Conservation (phyloP, 495 filamentous ascomycete species). For the Chlorociboria aeruginascens region DNA sequence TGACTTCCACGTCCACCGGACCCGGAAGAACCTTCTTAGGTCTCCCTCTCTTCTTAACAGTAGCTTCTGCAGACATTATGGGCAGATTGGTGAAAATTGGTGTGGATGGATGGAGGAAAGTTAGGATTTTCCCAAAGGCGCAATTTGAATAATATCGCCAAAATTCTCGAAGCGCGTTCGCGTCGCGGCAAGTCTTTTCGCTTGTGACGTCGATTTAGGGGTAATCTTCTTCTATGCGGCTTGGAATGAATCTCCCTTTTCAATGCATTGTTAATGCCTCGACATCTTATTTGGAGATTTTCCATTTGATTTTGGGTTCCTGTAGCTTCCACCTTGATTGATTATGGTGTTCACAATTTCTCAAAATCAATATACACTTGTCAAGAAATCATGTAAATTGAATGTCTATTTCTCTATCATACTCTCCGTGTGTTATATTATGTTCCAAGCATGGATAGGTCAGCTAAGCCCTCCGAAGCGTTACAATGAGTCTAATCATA, state of each 20-base stretch:
- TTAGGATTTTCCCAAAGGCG: neutral
- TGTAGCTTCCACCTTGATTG: too few relatives aligned
- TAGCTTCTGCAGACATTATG: conserved; percentile 16
- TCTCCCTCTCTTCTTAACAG: conserved; percentile 18
- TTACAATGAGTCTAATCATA: too few relatives aligned
- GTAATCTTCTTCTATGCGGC: neutral
- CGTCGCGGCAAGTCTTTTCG: conserved; percentile 7
- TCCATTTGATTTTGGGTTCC: too few relatives aligned
- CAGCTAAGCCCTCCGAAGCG: too few relatives aligned
- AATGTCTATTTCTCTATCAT: too few relatives aligned
- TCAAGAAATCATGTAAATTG: too few relatives aligned
- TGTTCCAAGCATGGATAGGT: too few relatives aligned
- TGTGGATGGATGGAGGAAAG: neutral
- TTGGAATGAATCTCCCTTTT: neutral
- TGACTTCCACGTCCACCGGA: conserved; percentile 10
- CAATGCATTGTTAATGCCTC: neutral
- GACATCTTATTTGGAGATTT: too few relatives aligned
- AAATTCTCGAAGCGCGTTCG: neutral
- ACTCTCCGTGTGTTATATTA: too few relatives aligned
- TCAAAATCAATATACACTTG: too few relatives aligned
- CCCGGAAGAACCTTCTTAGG: conserved; percentile 20
- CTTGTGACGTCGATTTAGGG: neutral
- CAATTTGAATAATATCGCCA: conserved; percentile 2
- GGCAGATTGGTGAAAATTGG: neutral
- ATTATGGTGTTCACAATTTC: too few relatives aligned